Evolutionary conservation across 805 yeast species (phyloP), one percentile per base, ranked within the genome.

Genomic region (Starmerella gropengiesseri): DNA sequence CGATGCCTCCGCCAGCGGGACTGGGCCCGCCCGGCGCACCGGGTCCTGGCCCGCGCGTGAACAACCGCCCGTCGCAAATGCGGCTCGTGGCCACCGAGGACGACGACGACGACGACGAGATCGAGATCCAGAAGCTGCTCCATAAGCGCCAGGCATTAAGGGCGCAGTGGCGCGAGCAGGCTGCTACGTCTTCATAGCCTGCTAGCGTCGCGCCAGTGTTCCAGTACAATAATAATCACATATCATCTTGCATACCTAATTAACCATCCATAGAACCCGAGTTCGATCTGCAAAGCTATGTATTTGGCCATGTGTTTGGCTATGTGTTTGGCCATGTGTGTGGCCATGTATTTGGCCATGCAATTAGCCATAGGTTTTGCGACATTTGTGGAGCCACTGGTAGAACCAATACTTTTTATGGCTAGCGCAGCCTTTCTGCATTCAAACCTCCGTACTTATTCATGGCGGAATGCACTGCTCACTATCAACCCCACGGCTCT

Each of bases 61-160:
- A 31, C n/a, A 47, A 47, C 21, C 37, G 52, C 19, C 55, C 55
- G 3, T 45, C 54, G n/a, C 31, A 44, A 23, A 50, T 52, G 54
- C 52, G 56, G 12, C 30, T 50, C 8, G 53, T 53, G 13, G 21
- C 31, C 20, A 12, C 34, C 7, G 29, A 23, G 13, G 43, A 41
- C 21, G 48, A 35, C 6, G 48, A 46, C 2, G 51, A 46, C 5
- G 51, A 51, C 29, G 52, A 50, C 26, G 53, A 51, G 28, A 52
- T 29, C 12, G 55, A 40, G 8, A 44, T 53, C 54, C 41, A 46
- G 30, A 41, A 46, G 36, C 44, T 53, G 26, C 36, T 48, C 31
- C 46, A 47, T 32, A 36, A 54, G 39, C 48, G 56, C 11, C 50
- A 49, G 33, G 41, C 32, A 11, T 38, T 53, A 22, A 45, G 50